Evolutionary conservation across 805 yeast species (phyloP).

Genomic region (Candida cerambycidarum): DNA sequence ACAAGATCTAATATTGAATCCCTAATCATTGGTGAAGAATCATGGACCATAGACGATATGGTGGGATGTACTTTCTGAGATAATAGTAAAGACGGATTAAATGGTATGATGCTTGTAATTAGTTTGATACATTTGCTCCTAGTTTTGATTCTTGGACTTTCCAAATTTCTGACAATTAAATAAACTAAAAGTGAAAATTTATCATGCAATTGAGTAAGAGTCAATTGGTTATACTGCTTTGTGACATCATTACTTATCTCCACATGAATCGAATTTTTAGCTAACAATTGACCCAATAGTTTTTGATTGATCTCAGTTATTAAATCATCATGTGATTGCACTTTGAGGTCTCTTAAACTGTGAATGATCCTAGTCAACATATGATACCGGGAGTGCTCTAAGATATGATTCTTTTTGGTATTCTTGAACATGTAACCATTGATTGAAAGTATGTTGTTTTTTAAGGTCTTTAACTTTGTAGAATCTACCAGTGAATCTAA

Average conservation of each 20-base stretch:
- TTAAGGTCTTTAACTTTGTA: not conserved
- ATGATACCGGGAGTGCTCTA: not conserved
- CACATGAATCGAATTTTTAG: not conserved
- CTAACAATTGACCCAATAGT: not conserved
- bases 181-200: not conserved
- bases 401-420: not conserved
- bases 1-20: slow-evolving; percentile 75
- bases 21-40: slow-evolving; percentile 68
- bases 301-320: not conserved
- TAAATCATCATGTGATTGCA: not conserved
- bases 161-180: slow-evolving; percentile 17
- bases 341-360: not conserved
- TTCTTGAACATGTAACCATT: not conserved
- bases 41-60: slow-evolving; percentile 52
- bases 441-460: not conserved
- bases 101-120: slow-evolving; percentile 52
- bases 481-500: not conserved
- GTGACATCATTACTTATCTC: not conserved
- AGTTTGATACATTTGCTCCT: slow-evolving; percentile 63
- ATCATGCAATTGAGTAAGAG: not conserved
- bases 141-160: slow-evolving; percentile 30
- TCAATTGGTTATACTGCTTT: not conserved
- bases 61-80: slow-evolving; percentile 52
- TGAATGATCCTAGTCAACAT: not conserved
- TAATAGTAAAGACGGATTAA: slow-evolving; percentile 51